Evolutionary conservation across 2,329 filamentous ascomycete species (phyloP), one percentile per base, ranked within the genome.

Genomic region (Lachnellula arida): DNA sequence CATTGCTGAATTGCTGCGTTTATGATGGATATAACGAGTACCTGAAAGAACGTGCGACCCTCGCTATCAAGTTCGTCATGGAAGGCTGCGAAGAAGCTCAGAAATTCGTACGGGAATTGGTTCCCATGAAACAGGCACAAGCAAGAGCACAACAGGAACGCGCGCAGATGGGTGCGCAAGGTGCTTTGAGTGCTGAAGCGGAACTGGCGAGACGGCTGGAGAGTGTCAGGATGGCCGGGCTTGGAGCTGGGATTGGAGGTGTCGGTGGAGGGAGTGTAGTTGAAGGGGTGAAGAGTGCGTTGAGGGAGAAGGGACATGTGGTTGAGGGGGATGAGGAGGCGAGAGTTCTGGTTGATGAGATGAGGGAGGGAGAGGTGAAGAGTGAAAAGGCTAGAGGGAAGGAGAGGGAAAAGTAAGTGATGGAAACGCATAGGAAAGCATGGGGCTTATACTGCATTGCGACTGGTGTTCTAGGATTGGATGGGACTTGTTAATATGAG

Each of bases 21-120:
- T 94, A 94, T 69, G 93, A 97, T 68, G 91, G 93, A 64, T 85
- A 96, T 73, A 97, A 97, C 68, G 91, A 91, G 0, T 97, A 93
- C 69, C 92, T 96, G 60, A 90, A 93, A 66, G 93, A 97, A 71
- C 89, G 92, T 61, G 89, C 91, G 2, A 90, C 92, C 49, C 86
- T 96, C 69, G 92, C 89, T 63, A 79, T 95, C n/a, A 92, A 93
- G 69, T 95, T 85, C 81, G 77, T 89, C 5, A 81, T 89, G 73
- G 87, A 89, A 63, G 87, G 87, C 12, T 90, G 86, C 58, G 81
- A 86, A 34, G 86, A 86, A 55, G 89, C 89, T 15, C 87, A 88
- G 60, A 79, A 82, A 34, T 87, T 88, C 64, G 83, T 92, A 51
- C 79, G 85, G 53, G 82, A 86, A 47, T 51, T 69, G 35, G 68